These are phyloP conservation scores for Paraconiothyrium sp. DNA, from an alignment of 2,329 filamentous ascomycete genomes.

Conservation along the genomic window DNA sequence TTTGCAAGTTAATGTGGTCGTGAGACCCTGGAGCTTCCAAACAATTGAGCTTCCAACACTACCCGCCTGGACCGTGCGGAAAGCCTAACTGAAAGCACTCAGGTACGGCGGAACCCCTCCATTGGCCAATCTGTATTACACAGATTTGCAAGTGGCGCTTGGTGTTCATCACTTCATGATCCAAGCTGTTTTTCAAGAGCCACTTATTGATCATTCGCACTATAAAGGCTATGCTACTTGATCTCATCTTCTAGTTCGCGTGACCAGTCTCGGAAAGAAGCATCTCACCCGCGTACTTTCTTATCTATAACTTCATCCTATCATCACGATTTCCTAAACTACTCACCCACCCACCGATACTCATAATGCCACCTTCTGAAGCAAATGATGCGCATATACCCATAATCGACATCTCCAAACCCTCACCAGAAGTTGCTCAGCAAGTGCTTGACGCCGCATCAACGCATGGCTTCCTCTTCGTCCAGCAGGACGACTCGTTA, in stretches of 20 bases:
- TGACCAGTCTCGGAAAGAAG: neutral
- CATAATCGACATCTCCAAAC: conserved; percentile 79
- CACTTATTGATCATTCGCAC: neutral
- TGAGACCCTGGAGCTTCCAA: conserved; percentile 7
- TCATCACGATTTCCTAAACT: neutral
- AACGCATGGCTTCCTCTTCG: conserved; percentile 88
- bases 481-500: conserved; percentile 76
- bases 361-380: conserved; percentile 28
- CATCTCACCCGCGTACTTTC: conserved; percentile 1
- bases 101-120: conserved; percentile 5
- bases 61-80: conserved; percentile 11
- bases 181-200: too few relatives aligned
- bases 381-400: conserved; percentile 64
- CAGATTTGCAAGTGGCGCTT: neutral
- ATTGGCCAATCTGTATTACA: conserved; percentile 4
- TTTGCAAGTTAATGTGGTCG: conserved; percentile 4
- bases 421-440: conserved; percentile 68
- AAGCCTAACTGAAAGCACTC: neutral
- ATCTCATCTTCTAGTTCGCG: neutral
- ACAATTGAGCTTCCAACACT: conserved; percentile 8
- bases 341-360: neutral
- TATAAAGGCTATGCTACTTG: neutral
- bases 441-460: conserved; percentile 80
- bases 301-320: neutral
- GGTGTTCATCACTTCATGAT: neutral